These are phyloP conservation scores for Nepenthes mirabilis DNA, from an alignment of 148 eudicot species.

Conservation along the genomic window DNA sequence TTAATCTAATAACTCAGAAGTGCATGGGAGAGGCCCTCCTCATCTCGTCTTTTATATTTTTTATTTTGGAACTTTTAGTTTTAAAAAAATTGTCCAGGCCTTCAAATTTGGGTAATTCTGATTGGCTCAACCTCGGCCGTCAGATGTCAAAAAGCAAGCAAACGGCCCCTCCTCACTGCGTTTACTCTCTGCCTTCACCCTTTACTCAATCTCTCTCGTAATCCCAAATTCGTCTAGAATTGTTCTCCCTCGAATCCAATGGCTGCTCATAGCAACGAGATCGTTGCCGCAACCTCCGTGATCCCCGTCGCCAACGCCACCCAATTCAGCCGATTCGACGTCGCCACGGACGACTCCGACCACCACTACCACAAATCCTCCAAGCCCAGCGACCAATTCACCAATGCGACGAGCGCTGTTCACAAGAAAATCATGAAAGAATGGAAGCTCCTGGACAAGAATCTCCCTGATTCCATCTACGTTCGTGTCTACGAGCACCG, in stretches of 20 bases:
- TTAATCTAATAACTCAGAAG: too few relatives aligned
- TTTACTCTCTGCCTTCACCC: too few relatives aligned
- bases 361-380: constrained; percentile 21
- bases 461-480: constrained; percentile 52
- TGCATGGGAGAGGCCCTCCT: too few relatives aligned
- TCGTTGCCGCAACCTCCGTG: not conserved
- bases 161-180: too few relatives aligned
- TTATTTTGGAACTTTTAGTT: too few relatives aligned
- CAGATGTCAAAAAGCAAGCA: too few relatives aligned
- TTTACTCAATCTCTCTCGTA: too few relatives aligned
- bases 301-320: not conserved
- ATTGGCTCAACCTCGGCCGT: too few relatives aligned
- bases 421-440: constrained; percentile 54
- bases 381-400: not conserved
- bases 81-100: too few relatives aligned
- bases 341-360: constrained; percentile 26
- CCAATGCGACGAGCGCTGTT: not conserved
- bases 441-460: constrained; percentile 41
- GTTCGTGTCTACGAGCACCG: constrained; percentile 59
- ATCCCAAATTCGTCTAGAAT: too few relatives aligned
- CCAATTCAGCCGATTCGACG: constrained; percentile 41
- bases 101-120: too few relatives aligned
- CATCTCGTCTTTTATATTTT: too few relatives aligned
- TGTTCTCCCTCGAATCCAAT: not conserved
- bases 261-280: not conserved